Conservation (phyloP, 805 yeast genomes). For the Myxozyma geophila region DNA sequence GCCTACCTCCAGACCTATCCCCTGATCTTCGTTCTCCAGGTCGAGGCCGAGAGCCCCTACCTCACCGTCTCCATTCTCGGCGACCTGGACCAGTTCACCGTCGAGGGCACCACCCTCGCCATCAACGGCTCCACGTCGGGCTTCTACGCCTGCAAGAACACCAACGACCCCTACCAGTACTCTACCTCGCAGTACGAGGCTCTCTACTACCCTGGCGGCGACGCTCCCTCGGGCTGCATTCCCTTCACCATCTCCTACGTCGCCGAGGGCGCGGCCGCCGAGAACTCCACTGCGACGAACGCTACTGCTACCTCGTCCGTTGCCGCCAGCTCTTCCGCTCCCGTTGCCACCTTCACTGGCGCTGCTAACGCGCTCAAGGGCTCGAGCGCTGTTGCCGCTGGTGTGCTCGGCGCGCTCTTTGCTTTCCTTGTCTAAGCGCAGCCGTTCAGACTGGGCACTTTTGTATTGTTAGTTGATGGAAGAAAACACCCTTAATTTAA, state of each 20-base stretch:
- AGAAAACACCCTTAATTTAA: too few species aligned
- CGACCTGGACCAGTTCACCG: conserved; percentile 8
- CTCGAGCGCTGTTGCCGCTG: conserved; percentile 23
- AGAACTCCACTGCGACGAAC: conserved; percentile 2
- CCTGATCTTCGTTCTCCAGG: neutral
- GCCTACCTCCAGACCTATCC: conserved; percentile 2
- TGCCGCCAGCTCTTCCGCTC: conserved; percentile 8
- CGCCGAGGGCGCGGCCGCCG: conserved; percentile 3
- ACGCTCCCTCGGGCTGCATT: conserved; percentile 42
- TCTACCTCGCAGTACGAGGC: conserved; percentile 44
- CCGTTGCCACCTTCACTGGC: conserved; percentile 34
- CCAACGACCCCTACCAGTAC: conserved; percentile 52
- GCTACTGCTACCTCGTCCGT: conserved; percentile 1
- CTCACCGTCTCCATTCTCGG: conserved; percentile 38
- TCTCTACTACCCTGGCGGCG: conserved; percentile 37
- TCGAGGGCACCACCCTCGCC: conserved; percentile 40
- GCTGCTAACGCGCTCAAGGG: conserved; percentile 28
- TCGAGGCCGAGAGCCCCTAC: conserved; percentile 2
- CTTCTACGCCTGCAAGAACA: conserved; percentile 53
- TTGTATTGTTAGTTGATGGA: too few species aligned
- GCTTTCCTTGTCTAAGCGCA: conserved; percentile 3
- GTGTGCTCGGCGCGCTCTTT: conserved; percentile 29
- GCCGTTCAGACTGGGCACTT: neutral
- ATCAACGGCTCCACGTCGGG: conserved; percentile 45
- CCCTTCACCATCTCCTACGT: conserved; percentile 32